Base-by-base conservation (phyloP, 352 stramenopile species). In the Pythium aphanidermatum region DNA sequence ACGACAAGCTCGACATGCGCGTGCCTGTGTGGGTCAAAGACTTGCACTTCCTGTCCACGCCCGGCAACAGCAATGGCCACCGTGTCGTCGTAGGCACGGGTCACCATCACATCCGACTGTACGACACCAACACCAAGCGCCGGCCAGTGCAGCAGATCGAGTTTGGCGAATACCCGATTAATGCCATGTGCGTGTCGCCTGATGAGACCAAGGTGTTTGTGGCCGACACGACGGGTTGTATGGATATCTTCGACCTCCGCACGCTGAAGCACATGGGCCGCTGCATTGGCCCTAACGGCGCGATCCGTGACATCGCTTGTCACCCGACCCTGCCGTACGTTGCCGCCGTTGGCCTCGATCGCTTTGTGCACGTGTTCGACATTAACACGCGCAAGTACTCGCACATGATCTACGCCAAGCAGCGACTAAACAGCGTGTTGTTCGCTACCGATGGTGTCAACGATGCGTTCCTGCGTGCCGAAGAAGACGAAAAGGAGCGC, bases 331-430 rank as follows among this genome's bases (percentile, higher is more conserved):
- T 96, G 25, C 89, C 92, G 20, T 80, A 92, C 45, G 55, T 98
- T 25, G 84, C 86, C 7, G 83, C 83, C 2, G 94, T 97, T 12
- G 90, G 94, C 0, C 64, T 98, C 17, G 94, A 98, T 73, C 83
- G 94, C 27, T 97, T 97, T 65, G 72, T 98, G 35, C 85, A 95
- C 62, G 82, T 96, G 24, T 97, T 95, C 52, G 79, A 98, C 61
- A 59, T 92, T 14, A 83, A 92, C 39, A 88, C 68, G 32, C 70
- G 83, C 51, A 94, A 86, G 46, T 75, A 80, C 43, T 49, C 68
- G 25, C 65, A 84, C 57, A 67, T 58, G 32, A 69, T 92, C 37
- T 94, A 94, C 63, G 75, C 70, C 44, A 90, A 90, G 55, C 79
- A 94, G 71, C 75, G 89, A 29, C 67, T 98, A 44, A 97, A 96